phyloP scores from a whole-genome alignment of 2,329 filamentous ascomycete species.

The Cercospora sp. region DNA sequence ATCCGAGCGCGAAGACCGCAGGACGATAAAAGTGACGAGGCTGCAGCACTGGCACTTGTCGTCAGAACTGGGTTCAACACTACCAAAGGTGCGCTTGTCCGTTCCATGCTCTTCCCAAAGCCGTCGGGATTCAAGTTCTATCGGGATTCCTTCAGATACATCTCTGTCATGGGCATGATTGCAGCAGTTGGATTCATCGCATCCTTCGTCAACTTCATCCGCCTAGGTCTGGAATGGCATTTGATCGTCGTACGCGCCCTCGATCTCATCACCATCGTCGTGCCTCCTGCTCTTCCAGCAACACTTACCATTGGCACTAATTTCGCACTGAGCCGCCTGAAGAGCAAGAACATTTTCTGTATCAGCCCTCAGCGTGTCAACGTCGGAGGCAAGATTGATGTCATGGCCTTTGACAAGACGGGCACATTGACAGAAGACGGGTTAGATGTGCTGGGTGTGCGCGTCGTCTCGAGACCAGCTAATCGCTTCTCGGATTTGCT shows the following conservation, averaged over 20 bases:
- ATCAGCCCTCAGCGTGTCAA: constrained; percentile 98
- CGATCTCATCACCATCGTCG: constrained; percentile 95
- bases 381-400: constrained; percentile 90
- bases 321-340: constrained; percentile 84
- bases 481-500: constrained; percentile 75
- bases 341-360: constrained; percentile 89
- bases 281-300: constrained; percentile 89
- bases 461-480: constrained; percentile 66
- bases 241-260: constrained; percentile 88
- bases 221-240: constrained; percentile 79
- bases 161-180: constrained; percentile 89
- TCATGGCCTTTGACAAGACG: constrained; percentile 98
- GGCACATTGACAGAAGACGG: constrained; percentile 98
- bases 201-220: constrained; percentile 90
- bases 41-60: constrained; percentile 86
- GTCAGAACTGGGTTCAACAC: constrained; percentile 96
- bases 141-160: constrained; percentile 94
- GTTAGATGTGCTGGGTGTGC: constrained; percentile 85
- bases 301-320: constrained; percentile 96
- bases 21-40: constrained; percentile 81
- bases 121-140: constrained; percentile 99
- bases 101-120: constrained; percentile 98
- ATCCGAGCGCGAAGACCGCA: constrained; percentile 86
- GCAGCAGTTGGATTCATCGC: constrained; percentile 84
- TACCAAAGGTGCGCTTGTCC: constrained; percentile 90